Evolutionary conservation across 2,329 filamentous ascomycete genomes (phyloP).

Genomic region (Aureobasidium vineae): DNA sequence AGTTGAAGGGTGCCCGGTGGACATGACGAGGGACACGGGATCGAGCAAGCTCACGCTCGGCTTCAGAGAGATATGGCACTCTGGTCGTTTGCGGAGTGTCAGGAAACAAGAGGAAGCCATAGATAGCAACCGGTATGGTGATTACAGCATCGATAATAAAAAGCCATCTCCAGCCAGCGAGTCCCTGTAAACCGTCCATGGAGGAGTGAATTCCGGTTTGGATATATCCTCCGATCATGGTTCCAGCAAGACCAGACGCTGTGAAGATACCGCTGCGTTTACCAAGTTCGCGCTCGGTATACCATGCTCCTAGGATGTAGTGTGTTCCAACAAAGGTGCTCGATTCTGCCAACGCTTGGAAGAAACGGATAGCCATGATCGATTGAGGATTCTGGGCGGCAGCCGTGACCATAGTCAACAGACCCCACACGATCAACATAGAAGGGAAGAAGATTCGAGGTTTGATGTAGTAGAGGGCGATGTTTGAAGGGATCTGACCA

Average conservation of each 20-base stretch:
- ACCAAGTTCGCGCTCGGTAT: constrained; percentile 29
- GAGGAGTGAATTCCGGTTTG: constrained; percentile 32
- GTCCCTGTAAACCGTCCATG: constrained; percentile 48
- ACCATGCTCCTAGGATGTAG: constrained; percentile 28
- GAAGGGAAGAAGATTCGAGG: constrained; percentile 61
- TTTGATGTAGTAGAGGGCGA: constrained; percentile 50
- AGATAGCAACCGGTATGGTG: constrained; percentile 53
- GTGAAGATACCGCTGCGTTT: constrained; percentile 55
- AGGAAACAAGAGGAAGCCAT: constrained; percentile 57
- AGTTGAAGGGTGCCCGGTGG: constrained; percentile 48
- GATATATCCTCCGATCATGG: constrained; percentile 56
- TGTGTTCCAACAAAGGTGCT: constrained; percentile 42
- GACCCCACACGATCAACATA: constrained; percentile 55
- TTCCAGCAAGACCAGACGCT: constrained; percentile 52
- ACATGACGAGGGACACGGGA: constrained; percentile 47
- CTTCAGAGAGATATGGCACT: constrained; percentile 45
- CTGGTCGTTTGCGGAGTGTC: constrained; percentile 46
- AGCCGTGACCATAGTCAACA: constrained; percentile 61
- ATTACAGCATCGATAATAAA: constrained; percentile 58
- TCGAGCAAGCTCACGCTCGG: constrained; percentile 46
- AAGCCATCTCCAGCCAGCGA: constrained; percentile 57
- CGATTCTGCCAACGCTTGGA: constrained; percentile 49
- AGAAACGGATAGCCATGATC: constrained; percentile 60
- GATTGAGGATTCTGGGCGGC: constrained; percentile 51
- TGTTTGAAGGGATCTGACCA: constrained; percentile 50